Evolutionary conservation across 2,329 filamentous ascomycete genomes (phyloP).

Genomic region (Pseudocercospora fijiensis): DNA sequence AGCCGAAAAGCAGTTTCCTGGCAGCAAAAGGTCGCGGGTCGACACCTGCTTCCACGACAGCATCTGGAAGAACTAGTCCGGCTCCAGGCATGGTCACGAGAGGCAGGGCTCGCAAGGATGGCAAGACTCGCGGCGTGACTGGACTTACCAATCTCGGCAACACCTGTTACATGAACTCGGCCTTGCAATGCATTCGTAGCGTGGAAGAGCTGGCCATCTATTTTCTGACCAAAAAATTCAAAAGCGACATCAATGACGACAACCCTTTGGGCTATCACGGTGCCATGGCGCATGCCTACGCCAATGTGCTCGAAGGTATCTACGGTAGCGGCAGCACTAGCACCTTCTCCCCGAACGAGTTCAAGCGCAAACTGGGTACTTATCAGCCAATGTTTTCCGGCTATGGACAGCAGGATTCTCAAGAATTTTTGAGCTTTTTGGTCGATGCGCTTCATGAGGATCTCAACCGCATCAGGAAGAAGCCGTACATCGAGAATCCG

Average conservation of each 20-base stretch:
- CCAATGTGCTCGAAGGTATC: constrained; percentile 70
- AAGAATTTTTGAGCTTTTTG: constrained; percentile 93
- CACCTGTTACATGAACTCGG: constrained; percentile 99
- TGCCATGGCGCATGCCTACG: constrained; percentile 82
- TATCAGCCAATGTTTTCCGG: constrained; percentile 86
- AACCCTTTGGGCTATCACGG: constrained; percentile 87
- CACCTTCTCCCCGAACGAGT: constrained; percentile 74
- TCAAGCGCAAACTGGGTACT: constrained; percentile 78
- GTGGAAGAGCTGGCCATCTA: constrained; percentile 93
- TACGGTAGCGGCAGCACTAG: constrained; percentile 66
- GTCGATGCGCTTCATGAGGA: constrained; percentile 95
- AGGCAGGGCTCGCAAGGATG: constrained; percentile 67
- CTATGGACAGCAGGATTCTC: constrained; percentile 94
- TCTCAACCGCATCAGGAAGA: constrained; percentile 87
- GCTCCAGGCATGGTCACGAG: constrained; percentile 65
- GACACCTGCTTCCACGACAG: constrained; percentile 45
- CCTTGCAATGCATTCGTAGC: constrained; percentile 88
- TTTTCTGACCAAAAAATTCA: constrained; percentile 72
- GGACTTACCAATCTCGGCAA: constrained; percentile 91
- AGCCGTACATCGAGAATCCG: constrained; percentile 95
- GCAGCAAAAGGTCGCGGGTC: constrained; percentile 49
- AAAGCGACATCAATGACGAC: constrained; percentile 75
- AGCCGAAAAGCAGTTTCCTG: constrained; percentile 36
- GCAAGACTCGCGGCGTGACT: constrained; percentile 71
- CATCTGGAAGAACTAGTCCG: constrained; percentile 66